Percentiles rank a stretch among this genome's conserved stretches.
Conservation (phyloP, 73 alveolate species). For the Breviolum minutum region DNA sequence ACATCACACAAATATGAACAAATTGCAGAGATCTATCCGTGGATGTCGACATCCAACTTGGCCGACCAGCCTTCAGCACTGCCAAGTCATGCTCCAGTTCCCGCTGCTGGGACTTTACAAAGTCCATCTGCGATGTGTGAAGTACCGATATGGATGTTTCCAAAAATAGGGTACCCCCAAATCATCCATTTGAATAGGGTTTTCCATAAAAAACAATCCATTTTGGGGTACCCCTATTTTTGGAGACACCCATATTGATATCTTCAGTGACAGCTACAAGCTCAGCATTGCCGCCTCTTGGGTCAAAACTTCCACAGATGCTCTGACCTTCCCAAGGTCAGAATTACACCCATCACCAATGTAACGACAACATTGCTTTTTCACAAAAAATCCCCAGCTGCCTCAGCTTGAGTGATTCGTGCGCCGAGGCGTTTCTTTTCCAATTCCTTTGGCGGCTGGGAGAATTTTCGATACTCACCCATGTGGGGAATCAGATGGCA, state of each 20-base stretch:
- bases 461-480: not conserved
- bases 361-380: not conserved
- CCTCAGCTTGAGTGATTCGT: conserved; percentile 30
- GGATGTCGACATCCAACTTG: not conserved
- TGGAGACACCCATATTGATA: not conserved
- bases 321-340: conserved; percentile 10
- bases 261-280: not conserved
- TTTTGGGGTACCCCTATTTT: not conserved
- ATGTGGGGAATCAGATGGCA: not conserved
- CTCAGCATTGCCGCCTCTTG: conserved; percentile 6
- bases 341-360: not conserved
- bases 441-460: not conserved
- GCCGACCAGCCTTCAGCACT: conserved; percentile 37
- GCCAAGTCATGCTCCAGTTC: conserved; percentile 89
- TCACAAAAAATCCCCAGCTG: not conserved
- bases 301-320: conserved; percentile 51
- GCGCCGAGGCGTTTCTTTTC: conserved; percentile 1
- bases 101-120: conserved; percentile 71
- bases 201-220: too few species aligned
- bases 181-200: too few species aligned
- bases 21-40: too few species aligned
- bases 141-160: too few species aligned
- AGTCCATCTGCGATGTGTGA: not conserved
- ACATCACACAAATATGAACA: not conserved
- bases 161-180: too few species aligned